Conservation (phyloP, 1,139 yeast genomes). For the Yamadazyma epiphylla region DNA sequence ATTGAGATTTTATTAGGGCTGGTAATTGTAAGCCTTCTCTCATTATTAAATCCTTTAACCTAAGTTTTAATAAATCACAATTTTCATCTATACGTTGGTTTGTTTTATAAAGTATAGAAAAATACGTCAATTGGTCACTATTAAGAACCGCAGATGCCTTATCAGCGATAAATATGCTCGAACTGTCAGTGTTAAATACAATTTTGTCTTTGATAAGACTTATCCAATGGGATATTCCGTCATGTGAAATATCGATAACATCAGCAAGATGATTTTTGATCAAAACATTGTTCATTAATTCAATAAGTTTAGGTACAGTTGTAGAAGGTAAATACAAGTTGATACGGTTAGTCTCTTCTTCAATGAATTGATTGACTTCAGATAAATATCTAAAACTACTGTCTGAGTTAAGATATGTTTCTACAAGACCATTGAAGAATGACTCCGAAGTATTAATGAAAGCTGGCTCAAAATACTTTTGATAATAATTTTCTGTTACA, state of each 20-base stretch:
- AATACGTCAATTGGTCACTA: conserved; percentile 16
- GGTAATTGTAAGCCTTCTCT: conserved; percentile 34
- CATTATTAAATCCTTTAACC: conserved; percentile 47
- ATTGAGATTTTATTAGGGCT: conserved; percentile 20
- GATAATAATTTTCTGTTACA: conserved; percentile 54
- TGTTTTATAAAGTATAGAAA: conserved; percentile 48
- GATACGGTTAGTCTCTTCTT: conserved; percentile 58
- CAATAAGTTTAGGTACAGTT: conserved; percentile 51
- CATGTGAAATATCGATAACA: conserved; percentile 8
- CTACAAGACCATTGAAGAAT: conserved; percentile 50
- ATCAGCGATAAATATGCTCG: too few species aligned
- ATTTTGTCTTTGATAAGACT: conserved; percentile 7
- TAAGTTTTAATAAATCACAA: conserved; percentile 45
- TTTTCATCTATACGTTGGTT: conserved; percentile 53
- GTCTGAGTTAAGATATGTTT: conserved; percentile 6
- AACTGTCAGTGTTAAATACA: conserved; percentile 1
- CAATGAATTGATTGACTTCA: conserved; percentile 48
- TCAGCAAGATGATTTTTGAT: conserved; percentile 55
- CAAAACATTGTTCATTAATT: conserved; percentile 58
- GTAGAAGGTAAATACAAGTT: conserved; percentile 51
- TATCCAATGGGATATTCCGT: conserved; percentile 12
- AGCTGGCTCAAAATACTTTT: conserved; percentile 62
- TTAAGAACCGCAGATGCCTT: conserved; percentile 1
- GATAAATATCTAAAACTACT: conserved; percentile 41
- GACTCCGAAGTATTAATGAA: conserved; percentile 52